Percentiles rank a stretch among this genome's conserved stretches.
Evolutionary conservation across 2,329 filamentous ascomycete species (phyloP).

Genomic region (Fonsecaea erecta): DNA sequence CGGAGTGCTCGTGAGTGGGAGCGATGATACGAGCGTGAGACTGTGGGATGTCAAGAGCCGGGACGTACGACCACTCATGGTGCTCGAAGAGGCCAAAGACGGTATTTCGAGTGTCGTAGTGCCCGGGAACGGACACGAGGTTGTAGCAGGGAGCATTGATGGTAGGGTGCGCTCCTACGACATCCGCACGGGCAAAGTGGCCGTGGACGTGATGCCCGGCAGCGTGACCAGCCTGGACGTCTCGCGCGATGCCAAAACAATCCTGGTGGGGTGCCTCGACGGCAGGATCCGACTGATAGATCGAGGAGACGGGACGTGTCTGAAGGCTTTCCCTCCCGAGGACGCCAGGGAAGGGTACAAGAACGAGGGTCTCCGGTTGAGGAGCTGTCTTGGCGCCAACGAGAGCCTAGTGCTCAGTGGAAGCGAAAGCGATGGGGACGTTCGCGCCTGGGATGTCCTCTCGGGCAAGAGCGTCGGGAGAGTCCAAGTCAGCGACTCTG

Average conservation of each 20-base stretch:
- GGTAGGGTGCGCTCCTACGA: conserved; percentile 83
- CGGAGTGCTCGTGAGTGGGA: conserved; percentile 70
- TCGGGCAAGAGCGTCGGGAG: conserved; percentile 59
- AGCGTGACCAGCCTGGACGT: conserved; percentile 76
- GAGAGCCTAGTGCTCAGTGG: conserved; percentile 81
- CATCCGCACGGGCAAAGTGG: conserved; percentile 72
- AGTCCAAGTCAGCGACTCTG: conserved; percentile 31
- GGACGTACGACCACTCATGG: conserved; percentile 69
- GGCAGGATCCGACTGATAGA: conserved; percentile 81
- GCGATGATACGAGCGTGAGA: conserved; percentile 75
- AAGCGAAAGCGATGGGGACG: conserved; percentile 72
- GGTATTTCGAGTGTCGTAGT: conserved; percentile 45
- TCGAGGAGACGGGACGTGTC: conserved; percentile 70
- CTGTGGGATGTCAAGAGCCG: conserved; percentile 71
- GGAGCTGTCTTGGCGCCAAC: conserved; percentile 73
- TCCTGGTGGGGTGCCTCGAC: conserved; percentile 78
- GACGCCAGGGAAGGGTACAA: conserved; percentile 50
- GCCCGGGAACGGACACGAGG: conserved; percentile 40
- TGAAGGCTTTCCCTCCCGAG: conserved; percentile 67
- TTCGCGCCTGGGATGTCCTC: conserved; percentile 84
- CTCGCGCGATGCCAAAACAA: conserved; percentile 72
- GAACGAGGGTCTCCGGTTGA: conserved; percentile 75
- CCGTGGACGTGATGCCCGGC: conserved; percentile 69
- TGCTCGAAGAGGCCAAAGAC: conserved; percentile 73
- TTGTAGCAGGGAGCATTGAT: conserved; percentile 81